Conservation (phyloP, 1,284 basidiomycete species). For the Omphalotus olearius region DNA sequence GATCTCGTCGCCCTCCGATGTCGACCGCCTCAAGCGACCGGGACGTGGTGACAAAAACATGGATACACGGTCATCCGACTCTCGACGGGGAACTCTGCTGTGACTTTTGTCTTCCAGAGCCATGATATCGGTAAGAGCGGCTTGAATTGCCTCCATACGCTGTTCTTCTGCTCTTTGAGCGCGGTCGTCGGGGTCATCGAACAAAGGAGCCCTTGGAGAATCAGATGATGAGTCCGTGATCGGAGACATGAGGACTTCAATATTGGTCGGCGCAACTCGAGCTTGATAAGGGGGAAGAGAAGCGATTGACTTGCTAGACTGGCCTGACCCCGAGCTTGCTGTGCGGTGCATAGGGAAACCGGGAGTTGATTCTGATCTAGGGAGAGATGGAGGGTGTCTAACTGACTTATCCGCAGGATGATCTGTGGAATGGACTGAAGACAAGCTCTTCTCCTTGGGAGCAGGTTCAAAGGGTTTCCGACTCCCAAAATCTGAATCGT, state of each 20-base stretch:
- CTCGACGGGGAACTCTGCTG: constrained; percentile 6
- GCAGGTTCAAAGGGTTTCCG: constrained; percentile 24
- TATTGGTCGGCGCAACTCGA: constrained; percentile 43
- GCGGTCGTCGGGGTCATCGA: constrained; percentile 70
- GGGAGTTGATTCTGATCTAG: constrained; percentile 38
- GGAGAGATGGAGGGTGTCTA: constrained; percentile 16
- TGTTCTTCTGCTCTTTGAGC: constrained; percentile 64
- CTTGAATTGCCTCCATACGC: constrained; percentile 91
- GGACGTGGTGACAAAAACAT: constrained; percentile 14
- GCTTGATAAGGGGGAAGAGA: constrained; percentile 25
- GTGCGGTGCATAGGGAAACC: constrained; percentile 29
- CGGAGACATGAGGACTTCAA: constrained; percentile 78
- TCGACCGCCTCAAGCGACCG: constrained; percentile 23
- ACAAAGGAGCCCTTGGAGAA: constrained; percentile 69
- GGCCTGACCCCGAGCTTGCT: constrained; percentile 31
- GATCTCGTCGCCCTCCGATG: constrained; percentile 36
- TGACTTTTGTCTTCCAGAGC: constrained; percentile 61
- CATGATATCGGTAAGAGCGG: constrained; percentile 92
- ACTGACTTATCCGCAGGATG: constrained; percentile 20
- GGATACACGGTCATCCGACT: constrained; percentile 10
- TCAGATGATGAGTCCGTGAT: constrained; percentile 43
- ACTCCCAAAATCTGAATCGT: constrained; percentile 56
- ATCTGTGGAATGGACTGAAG: constrained; percentile 17
- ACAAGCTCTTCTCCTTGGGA: constrained; percentile 24
- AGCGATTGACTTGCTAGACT: constrained; percentile 22